Percentiles rank a stretch among this genome's conserved stretches.
These are phyloP conservation scores for Leccinum imitatum DNA, from an alignment of 768 basidiomycete species.

Conservation along the genomic window DNA sequence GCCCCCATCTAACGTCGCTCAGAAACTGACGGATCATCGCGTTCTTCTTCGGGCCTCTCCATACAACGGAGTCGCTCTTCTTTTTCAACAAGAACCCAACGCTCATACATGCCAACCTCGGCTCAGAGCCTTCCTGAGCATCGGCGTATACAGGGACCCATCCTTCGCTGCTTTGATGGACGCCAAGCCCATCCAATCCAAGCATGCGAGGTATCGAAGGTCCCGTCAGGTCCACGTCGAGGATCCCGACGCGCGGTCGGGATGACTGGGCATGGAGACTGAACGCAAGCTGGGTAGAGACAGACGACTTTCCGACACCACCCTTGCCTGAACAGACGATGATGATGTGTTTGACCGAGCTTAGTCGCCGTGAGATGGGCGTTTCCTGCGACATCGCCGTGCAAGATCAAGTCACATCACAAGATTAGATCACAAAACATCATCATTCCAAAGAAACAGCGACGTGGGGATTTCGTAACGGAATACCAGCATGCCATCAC, in stretches of 20 bases:
- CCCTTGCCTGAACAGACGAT: slow-evolving; percentile 96
- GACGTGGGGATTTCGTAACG: slow-evolving; percentile 1
- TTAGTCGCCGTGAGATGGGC: slow-evolving; percentile 70
- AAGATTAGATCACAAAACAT: not conserved
- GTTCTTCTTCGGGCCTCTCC: slow-evolving; percentile 98
- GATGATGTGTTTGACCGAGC: slow-evolving; percentile 78
- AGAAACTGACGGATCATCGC: slow-evolving; percentile 97
- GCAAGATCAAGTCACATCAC: not conserved
- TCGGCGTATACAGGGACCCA: slow-evolving; percentile 99
- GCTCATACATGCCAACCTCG: slow-evolving; percentile 90
- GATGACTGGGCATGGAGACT: slow-evolving; percentile 74
- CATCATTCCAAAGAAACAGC: not conserved
- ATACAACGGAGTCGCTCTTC: slow-evolving; percentile 91
- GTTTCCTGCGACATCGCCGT: slow-evolving; percentile 41
- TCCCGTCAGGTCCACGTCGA: slow-evolving; percentile 92
- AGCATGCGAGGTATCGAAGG: slow-evolving; percentile 96
- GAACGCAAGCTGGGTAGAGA: slow-evolving; percentile 88
- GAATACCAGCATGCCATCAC: slow-evolving; percentile 2
- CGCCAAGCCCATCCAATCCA: slow-evolving; percentile 80
- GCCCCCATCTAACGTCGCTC: slow-evolving; percentile 93
- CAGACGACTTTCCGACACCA: slow-evolving; percentile 98
- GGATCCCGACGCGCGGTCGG: slow-evolving; percentile 74
- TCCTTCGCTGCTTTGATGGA: slow-evolving; percentile 91
- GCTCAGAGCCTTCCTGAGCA: slow-evolving; percentile 45
- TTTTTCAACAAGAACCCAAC: slow-evolving; percentile 93